A percentile compares a stretch with the other conserved stretches of the same genome.
phyloP scores from a whole-genome alignment of 2,329 filamentous ascomycete genomes.

The Penicillium polonicum region DNA sequence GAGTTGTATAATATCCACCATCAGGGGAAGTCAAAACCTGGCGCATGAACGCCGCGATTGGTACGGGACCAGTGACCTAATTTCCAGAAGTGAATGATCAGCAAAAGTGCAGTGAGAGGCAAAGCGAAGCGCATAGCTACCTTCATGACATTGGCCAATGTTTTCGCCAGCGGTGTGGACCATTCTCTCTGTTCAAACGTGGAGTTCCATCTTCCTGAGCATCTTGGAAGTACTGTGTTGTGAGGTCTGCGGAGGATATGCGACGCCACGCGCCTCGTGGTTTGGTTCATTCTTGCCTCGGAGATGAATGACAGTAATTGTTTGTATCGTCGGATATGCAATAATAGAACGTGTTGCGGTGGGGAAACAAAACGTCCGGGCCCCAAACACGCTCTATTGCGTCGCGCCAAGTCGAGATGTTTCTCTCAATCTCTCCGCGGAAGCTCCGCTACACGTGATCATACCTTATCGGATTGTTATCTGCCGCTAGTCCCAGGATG shows the following conservation, averaged over 20 bases:
- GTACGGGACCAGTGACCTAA: conserved; percentile 82
- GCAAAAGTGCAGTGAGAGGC: neutral
- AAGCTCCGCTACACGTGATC: conserved; percentile 30
- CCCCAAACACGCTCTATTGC: neutral
- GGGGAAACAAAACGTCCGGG: neutral
- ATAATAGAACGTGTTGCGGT: accelerated
- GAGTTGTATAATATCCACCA: conserved; percentile 89
- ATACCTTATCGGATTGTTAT: conserved; percentile 13
- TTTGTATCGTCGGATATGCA: neutral
- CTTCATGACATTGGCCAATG: conserved; percentile 80
- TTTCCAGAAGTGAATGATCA: conserved; percentile 30
- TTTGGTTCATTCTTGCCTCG: conserved; percentile 28
- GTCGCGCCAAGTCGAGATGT: neutral
- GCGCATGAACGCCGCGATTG: conserved; percentile 94
- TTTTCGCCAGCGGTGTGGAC: conserved; percentile 90
- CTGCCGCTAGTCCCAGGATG: neutral
- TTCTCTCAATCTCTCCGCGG: conserved; percentile 28
- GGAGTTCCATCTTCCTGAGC: conserved; percentile 33
- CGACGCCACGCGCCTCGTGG: conserved; percentile 30
- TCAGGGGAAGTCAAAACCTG: conserved; percentile 92
- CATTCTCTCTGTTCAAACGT: conserved; percentile 60
- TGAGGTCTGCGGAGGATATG: conserved; percentile 25
- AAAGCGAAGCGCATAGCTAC: conserved; percentile 51
- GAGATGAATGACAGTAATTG: neutral
- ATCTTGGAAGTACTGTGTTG: conserved; percentile 15